These are phyloP conservation scores for Mycena vulgaris DNA, from an alignment of 768 basidiomycete genomes.

Conservation along the genomic window DNA sequence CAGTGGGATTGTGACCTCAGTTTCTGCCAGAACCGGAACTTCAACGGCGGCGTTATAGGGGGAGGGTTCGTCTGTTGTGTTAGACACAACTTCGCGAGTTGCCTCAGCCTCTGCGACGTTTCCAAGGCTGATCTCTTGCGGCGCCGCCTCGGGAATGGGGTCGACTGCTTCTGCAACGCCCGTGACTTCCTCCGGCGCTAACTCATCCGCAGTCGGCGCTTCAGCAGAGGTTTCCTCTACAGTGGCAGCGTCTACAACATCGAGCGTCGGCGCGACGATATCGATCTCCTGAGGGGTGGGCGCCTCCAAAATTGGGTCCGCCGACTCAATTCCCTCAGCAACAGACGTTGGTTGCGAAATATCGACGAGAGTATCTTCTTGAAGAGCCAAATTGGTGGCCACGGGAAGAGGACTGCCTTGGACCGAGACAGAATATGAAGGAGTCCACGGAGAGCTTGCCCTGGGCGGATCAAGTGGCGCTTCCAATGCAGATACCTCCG, in stretches of 20 bases:
- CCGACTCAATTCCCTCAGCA: not conserved
- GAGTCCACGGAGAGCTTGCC: constrained; percentile 51
- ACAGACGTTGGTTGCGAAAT: not conserved
- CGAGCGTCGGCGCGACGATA: not conserved
- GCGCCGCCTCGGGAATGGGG: too few species aligned
- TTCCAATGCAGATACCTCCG: constrained; percentile 38
- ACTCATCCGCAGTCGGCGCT: too few species aligned
- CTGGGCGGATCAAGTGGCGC: constrained; percentile 36
- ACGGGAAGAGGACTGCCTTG: constrained; percentile 52
- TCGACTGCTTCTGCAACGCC: too few species aligned
- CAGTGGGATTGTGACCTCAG: too few species aligned
- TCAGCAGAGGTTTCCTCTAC: too few species aligned
- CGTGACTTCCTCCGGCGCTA: too few species aligned
- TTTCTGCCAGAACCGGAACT: not conserved
- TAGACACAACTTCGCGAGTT: too few species aligned
- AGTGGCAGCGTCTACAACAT: not conserved
- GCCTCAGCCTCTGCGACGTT: too few species aligned
- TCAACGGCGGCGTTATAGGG: not conserved
- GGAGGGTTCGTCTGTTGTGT: too few species aligned
- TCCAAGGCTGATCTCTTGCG: too few species aligned
- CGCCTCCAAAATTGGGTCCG: not conserved
- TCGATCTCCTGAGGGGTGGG: not conserved
- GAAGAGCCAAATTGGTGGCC: constrained; percentile 16
- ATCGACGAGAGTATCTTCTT: too few species aligned
- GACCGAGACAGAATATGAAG: constrained; percentile 59